Conservation (phyloP, 2,329 filamentous ascomycete genomes). For the Cordyceps farinosa region DNA sequence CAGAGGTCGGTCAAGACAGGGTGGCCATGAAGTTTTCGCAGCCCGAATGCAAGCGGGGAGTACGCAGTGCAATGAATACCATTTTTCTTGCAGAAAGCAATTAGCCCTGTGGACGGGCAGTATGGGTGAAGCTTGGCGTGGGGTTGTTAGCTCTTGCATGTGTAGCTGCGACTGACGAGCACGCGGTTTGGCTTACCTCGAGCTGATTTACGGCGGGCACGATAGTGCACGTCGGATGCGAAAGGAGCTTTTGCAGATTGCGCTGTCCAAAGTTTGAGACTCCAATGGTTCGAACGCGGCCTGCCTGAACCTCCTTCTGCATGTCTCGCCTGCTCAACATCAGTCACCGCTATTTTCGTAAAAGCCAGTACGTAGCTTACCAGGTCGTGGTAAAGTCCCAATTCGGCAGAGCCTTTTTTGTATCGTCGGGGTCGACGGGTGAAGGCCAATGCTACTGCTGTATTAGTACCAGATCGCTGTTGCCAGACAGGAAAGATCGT, state of each 20-base stretch:
- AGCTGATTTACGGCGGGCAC: constrained; percentile 7
- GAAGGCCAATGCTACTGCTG: constrained; percentile 7
- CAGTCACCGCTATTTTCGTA: neutral
- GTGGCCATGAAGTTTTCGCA: neutral
- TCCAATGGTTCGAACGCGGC: constrained; percentile 76
- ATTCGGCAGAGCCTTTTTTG: neutral
- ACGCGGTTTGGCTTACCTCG: neutral
- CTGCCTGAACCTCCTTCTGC: constrained; percentile 64
- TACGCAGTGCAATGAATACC: constrained; percentile 9
- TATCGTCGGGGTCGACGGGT: neutral
- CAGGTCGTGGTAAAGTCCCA: constrained; percentile 14
- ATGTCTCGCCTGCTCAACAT: constrained; percentile 41
- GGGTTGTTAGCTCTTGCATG: neutral
- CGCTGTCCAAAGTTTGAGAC: constrained; percentile 82
- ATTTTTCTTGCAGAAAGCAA: neutral
- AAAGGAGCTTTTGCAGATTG: constrained; percentile 74
- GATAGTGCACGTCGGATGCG: constrained; percentile 41
- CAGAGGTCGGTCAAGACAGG: neutral
- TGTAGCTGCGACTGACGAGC: neutral
- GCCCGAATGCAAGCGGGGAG: constrained; percentile 3
- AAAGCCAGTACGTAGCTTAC: neutral
- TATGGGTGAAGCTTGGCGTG: constrained; percentile 8
- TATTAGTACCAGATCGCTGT: neutral
- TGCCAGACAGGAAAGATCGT: neutral
- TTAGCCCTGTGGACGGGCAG: neutral